phyloP scores from a whole-genome alignment of 1,284 basidiomycete species.

The Malassezia japonica region DNA sequence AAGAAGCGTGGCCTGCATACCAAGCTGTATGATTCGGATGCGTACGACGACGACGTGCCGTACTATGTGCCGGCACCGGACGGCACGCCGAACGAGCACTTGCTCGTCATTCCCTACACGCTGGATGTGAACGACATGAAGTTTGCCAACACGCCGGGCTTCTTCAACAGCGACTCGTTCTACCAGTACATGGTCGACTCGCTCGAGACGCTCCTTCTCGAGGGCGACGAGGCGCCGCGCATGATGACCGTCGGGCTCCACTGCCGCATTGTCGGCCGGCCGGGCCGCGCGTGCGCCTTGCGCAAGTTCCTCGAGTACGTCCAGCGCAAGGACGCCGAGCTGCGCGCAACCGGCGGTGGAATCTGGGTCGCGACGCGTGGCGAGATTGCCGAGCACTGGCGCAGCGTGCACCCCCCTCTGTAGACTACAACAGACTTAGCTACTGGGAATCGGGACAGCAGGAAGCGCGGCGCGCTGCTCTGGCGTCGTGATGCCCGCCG shows the following conservation, averaged over 20 bases:
- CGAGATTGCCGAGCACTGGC: constrained; percentile 50
- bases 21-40: constrained; percentile 40
- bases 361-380: constrained; percentile 51
- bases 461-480: constrained; percentile 21
- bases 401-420: constrained; percentile 39
- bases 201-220: constrained; percentile 48
- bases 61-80: constrained; percentile 47
- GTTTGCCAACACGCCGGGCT: constrained; percentile 48
- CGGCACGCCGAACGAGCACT: constrained; percentile 25
- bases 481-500: constrained; percentile 17
- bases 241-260: constrained; percentile 51
- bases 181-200: constrained; percentile 49
- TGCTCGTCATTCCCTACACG: constrained; percentile 49
- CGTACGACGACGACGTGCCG: constrained; percentile 50
- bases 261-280: constrained; percentile 50
- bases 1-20: constrained; percentile 27
- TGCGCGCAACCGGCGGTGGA: constrained; percentile 26
- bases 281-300: constrained; percentile 48
- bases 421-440: constrained; percentile 3
- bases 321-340: constrained; percentile 27
- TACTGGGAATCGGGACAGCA: constrained; percentile 20
- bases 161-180: constrained; percentile 48
- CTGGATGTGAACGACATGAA: constrained; percentile 50
- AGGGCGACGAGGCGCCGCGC: constrained; percentile 46
- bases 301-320: constrained; percentile 50